These are phyloP conservation scores for Platanthera zijinensis DNA, from an alignment of 106 monocot genomes.

Conservation along the genomic window DNA sequence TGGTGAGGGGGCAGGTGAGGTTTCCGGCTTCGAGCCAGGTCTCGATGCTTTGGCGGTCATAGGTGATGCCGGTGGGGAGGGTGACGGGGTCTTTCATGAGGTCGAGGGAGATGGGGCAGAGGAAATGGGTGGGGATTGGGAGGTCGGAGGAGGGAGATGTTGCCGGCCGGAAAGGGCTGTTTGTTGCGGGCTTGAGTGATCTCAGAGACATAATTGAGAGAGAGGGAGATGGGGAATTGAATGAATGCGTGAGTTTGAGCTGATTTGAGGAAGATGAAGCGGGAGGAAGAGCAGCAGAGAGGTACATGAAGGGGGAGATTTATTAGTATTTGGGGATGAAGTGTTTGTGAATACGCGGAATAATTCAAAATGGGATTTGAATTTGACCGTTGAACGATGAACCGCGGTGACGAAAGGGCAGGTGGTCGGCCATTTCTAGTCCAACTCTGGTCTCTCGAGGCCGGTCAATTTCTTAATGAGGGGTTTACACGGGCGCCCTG, in stretches of 20 bases:
- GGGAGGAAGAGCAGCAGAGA: background rate
- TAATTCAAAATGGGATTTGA: background rate
- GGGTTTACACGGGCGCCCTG: too few relatives aligned
- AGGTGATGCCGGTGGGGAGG: conserved; percentile 35
- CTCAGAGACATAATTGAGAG: background rate
- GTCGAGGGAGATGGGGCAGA: conserved; percentile 44
- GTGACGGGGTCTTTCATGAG: conserved; percentile 44
- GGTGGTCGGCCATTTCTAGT: too few relatives aligned
- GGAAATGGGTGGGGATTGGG: conserved; percentile 23
- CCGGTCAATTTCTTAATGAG: too few relatives aligned
- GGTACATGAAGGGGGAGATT: background rate
- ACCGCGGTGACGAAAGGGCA: background rate
- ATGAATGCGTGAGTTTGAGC: background rate
- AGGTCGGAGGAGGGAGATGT: background rate
- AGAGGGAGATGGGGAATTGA: background rate
- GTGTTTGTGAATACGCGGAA: background rate
- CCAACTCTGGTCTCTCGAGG: too few relatives aligned
- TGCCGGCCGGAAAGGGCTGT: background rate
- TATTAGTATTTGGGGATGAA: too few relatives aligned
- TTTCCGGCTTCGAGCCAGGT: conserved; percentile 29
- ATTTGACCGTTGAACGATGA: conserved; percentile 1
- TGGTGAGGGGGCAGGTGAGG: conserved; percentile 34
- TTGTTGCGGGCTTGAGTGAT: background rate
- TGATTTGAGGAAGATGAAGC: background rate
- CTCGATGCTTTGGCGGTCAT: conserved; percentile 39